Percentiles rank a stretch among this genome's conserved stretches.
These are phyloP conservation scores for Salix exigua DNA, from an alignment of 345 rosid species.

Conservation along the genomic window DNA sequence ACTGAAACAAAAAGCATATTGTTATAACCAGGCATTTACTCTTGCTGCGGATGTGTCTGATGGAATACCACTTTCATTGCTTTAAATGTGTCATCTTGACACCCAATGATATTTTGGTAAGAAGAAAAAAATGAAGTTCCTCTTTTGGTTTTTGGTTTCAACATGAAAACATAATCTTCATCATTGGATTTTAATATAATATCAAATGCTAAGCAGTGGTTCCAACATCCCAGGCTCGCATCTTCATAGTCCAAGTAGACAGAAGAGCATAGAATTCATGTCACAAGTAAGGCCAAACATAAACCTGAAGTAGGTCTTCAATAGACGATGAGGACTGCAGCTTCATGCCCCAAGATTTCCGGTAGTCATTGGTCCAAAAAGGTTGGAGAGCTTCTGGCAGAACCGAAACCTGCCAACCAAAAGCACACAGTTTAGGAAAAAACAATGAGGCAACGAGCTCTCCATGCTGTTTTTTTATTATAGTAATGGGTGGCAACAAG, in stretches of 20 bases:
- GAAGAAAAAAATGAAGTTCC: background rate
- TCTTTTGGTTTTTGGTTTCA: background rate
- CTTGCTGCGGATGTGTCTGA: background rate
- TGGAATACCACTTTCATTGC: background rate
- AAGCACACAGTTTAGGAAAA: slow-evolving; percentile 4
- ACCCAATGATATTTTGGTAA: background rate
- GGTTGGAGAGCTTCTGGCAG: slow-evolving; percentile 65
- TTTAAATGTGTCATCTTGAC: background rate
- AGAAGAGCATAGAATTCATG: background rate
- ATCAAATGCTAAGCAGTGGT: background rate
- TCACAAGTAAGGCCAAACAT: slow-evolving; percentile 2
- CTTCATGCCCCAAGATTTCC: slow-evolving; percentile 62
- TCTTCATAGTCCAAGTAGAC: background rate
- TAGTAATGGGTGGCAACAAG: background rate
- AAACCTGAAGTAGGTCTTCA: slow-evolving; percentile 63
- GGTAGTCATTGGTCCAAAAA: slow-evolving; percentile 52
- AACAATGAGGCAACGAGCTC: background rate
- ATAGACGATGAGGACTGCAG: slow-evolving; percentile 57
- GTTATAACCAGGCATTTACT: background rate
- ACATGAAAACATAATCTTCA: background rate
- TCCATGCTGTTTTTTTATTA: background rate
- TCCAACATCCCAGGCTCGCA: background rate
- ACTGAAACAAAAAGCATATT: background rate
- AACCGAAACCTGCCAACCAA: slow-evolving; percentile 53
- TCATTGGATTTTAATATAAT: background rate